Conservation (phyloP, 2,329 filamentous ascomycete genomes). For the Xylariaceae sp. region DNA sequence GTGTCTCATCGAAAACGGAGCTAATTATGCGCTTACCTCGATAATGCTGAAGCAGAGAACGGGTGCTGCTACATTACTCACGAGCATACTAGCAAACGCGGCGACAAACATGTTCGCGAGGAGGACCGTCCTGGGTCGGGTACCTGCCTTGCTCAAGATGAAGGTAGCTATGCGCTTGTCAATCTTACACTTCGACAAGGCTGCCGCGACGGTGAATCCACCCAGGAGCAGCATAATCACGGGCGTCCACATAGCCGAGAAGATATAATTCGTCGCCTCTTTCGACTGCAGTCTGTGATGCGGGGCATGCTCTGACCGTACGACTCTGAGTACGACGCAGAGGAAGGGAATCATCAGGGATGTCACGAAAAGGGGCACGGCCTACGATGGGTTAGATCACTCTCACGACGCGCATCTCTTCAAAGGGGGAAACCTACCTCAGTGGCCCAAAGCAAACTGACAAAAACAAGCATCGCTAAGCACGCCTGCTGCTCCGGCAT, state of each 20-base stretch:
- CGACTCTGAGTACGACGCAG: constrained; percentile 78
- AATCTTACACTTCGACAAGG: constrained; percentile 93
- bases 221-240: constrained; percentile 97
- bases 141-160: constrained; percentile 92
- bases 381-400: constrained; percentile 42
- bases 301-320: constrained; percentile 66
- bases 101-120: constrained; percentile 99
- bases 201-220: constrained; percentile 92
- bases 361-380: constrained; percentile 94
- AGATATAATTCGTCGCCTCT: constrained; percentile 76
- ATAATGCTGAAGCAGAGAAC: constrained; percentile 98
- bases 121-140: constrained; percentile 79
- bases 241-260: constrained; percentile 96
- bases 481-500: constrained; percentile 92
- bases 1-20: neutral
- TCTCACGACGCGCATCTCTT: neutral
- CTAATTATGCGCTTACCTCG: constrained; percentile 52
- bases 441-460: constrained; percentile 92
- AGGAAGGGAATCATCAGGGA: constrained; percentile 91
- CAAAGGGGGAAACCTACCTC: constrained; percentile 54
- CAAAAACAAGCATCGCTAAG: constrained; percentile 85
- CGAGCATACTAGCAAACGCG: constrained; percentile 97
- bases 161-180: constrained; percentile 96
- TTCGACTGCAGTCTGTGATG: constrained; percentile 70
- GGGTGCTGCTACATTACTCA: constrained; percentile 95